Conservation (phyloP, 148 eudicot species). For the Silene uniflora region DNA sequence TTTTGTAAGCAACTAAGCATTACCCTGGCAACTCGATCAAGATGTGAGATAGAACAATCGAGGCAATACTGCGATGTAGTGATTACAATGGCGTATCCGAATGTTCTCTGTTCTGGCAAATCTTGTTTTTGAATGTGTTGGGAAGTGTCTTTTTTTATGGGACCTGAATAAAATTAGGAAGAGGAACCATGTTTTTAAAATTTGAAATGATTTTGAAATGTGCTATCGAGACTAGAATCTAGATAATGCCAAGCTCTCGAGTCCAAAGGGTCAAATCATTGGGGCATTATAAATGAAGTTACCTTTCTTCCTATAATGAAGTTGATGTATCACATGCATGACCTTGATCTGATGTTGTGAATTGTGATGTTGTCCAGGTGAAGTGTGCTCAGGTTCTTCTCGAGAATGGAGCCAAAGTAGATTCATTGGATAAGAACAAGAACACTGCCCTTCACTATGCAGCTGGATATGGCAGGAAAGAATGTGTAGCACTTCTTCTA, state of each 20-base stretch:
- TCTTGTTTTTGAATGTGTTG: too few species aligned
- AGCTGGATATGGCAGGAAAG: conserved; percentile 98
- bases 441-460: conserved; percentile 99
- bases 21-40: too few species aligned
- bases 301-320: background rate
- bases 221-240: too few species aligned
- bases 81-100: background rate
- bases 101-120: background rate
- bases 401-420: conserved; percentile 90
- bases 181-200: too few species aligned
- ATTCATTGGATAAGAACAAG: conserved; percentile 93
- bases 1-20: too few species aligned
- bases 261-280: background rate
- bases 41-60: too few species aligned
- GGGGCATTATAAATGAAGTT: background rate
- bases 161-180: too few species aligned
- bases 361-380: conserved; percentile 39
- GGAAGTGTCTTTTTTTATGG: too few species aligned
- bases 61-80: background rate
- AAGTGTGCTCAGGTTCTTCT: conserved; percentile 85
- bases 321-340: background rate
- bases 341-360: conserved; percentile 11
- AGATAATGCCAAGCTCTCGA: background rate
- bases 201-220: too few species aligned
- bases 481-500: conserved; percentile 86